A percentile compares a stretch with the other conserved stretches of the same genome.
phyloP scores from a whole-genome alignment of 2,329 filamentous ascomycete genomes.

The Didymella arachidicola region DNA sequence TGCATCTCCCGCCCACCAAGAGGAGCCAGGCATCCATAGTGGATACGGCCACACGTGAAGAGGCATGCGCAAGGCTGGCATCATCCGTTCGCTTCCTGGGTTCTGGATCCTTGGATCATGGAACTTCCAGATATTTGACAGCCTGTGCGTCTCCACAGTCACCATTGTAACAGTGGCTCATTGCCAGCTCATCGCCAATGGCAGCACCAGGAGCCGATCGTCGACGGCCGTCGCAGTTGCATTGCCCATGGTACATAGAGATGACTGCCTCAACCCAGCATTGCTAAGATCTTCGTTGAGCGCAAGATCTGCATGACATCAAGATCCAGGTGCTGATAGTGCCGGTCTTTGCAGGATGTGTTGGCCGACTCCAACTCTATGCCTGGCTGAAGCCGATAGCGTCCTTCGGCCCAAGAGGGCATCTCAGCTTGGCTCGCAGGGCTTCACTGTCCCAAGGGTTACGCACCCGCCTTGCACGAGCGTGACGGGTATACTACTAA shows the following conservation, averaged over 20 bases:
- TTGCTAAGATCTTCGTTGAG: conserved; percentile 6
- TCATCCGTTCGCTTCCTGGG: conserved; percentile 9
- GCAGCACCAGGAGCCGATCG: neutral
- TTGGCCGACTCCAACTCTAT: conserved; percentile 11
- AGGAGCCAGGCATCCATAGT: conserved; percentile 13
- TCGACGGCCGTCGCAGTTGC: neutral
- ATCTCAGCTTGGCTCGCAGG: neutral
- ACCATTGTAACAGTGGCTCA: conserved; percentile 1
- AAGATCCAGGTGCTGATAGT: conserved; percentile 2
- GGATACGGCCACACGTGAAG: conserved; percentile 12
- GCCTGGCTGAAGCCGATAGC: conserved; percentile 7
- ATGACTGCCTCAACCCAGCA: conserved; percentile 5
- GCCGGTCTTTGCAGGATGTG: conserved; percentile 14
- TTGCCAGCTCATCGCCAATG: neutral
- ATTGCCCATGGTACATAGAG: neutral
- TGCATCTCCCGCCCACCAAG: conserved; percentile 15
- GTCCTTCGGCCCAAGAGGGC: neutral
- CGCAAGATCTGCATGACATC: conserved; percentile 12
- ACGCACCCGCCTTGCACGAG: neutral
- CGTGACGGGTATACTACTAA: neutral
- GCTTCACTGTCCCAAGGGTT: neutral
- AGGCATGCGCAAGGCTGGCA: conserved; percentile 12
- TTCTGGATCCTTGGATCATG: conserved; percentile 12
- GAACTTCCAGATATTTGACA: conserved; percentile 8
- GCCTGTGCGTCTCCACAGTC: conserved; percentile 3